A percentile compares a stretch with the other conserved stretches of the same genome.
Conservation (phyloP, 1,139 yeast species). For the Barnettozyma hawaiiensis region DNA sequence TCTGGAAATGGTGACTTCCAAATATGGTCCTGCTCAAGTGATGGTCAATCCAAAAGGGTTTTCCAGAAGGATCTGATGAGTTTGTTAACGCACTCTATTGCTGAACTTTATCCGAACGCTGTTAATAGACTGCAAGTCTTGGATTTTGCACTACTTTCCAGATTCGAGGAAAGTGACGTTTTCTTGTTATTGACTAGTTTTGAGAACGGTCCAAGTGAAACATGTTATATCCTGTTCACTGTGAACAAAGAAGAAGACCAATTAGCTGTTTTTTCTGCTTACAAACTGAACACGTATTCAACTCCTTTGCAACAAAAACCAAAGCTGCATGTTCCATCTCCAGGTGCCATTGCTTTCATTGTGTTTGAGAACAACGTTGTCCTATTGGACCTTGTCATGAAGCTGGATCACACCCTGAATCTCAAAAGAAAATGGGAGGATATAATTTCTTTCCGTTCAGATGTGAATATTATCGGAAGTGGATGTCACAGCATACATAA, state of each 20-base stretch:
- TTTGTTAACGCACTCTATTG: slow-evolving; percentile 34
- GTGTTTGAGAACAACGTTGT: slow-evolving; percentile 57
- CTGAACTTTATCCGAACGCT: slow-evolving; percentile 40
- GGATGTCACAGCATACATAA: slow-evolving; percentile 42
- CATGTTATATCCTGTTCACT: slow-evolving; percentile 48
- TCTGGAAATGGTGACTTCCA: slow-evolving; percentile 40
- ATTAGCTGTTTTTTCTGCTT: slow-evolving; percentile 55
- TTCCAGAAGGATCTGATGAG: slow-evolving; percentile 33
- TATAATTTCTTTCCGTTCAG: slow-evolving; percentile 48
- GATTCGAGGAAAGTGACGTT: slow-evolving; percentile 31
- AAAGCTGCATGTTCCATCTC: slow-evolving; percentile 51
- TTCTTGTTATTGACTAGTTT: slow-evolving; percentile 49
- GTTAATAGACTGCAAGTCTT: slow-evolving; percentile 39
- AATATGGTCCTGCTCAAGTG: slow-evolving; percentile 43
- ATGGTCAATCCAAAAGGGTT: slow-evolving; percentile 36
- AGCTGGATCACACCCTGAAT: slow-evolving; percentile 36
- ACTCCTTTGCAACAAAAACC: slow-evolving; percentile 36
- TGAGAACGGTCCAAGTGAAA: slow-evolving; percentile 28
- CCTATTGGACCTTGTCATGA: slow-evolving; percentile 55
- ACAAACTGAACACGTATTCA: slow-evolving; percentile 42
- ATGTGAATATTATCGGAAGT: slow-evolving; percentile 53
- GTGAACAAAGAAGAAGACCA: slow-evolving; percentile 48
- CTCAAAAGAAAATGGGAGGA: slow-evolving; percentile 74
- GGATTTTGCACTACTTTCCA: slow-evolving; percentile 42
- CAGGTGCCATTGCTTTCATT: slow-evolving; percentile 59